Evolutionary conservation across 2,329 filamentous ascomycete species (phyloP).

Genomic region (Ilyonectria mors-panacis): DNA sequence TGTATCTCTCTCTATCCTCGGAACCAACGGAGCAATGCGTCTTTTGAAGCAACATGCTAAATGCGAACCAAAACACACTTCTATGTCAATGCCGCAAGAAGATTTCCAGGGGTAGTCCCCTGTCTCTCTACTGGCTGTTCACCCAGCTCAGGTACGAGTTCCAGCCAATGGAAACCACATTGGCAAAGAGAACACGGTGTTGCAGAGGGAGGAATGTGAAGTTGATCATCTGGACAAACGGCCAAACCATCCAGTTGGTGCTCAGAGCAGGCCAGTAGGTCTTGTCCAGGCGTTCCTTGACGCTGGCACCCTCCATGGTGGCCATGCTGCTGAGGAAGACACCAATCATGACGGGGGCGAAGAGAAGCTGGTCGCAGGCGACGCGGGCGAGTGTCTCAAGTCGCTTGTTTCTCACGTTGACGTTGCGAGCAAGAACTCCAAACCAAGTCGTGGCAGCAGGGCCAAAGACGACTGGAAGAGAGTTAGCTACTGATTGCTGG

Average conservation of each 20-base stretch:
- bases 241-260: conserved; percentile 93
- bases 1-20: conserved; percentile 27
- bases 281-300: conserved; percentile 77
- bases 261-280: conserved; percentile 80
- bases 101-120: background rate
- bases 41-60: conserved; percentile 21
- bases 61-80: conserved; percentile 32
- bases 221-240: conserved; percentile 86
- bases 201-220: conserved; percentile 90
- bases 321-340: conserved; percentile 90
- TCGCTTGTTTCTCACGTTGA: conserved; percentile 75
- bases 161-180: conserved; percentile 80
- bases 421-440: conserved; percentile 79
- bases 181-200: conserved; percentile 88
- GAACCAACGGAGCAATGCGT: conserved; percentile 20
- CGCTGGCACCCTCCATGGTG: conserved; percentile 77
- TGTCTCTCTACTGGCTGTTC: conserved; percentile 61
- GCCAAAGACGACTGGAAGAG: conserved; percentile 79
- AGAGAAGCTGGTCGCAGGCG: conserved; percentile 83
- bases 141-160: conserved; percentile 76
- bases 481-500: conserved; percentile 26
- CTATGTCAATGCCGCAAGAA: conserved; percentile 37
- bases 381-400: conserved; percentile 84
- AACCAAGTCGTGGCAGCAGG: conserved; percentile 92
- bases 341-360: conserved; percentile 87